These are phyloP conservation scores for Syzygium aromaticum DNA, from an alignment of 345 rosid species.

Conservation along the genomic window DNA sequence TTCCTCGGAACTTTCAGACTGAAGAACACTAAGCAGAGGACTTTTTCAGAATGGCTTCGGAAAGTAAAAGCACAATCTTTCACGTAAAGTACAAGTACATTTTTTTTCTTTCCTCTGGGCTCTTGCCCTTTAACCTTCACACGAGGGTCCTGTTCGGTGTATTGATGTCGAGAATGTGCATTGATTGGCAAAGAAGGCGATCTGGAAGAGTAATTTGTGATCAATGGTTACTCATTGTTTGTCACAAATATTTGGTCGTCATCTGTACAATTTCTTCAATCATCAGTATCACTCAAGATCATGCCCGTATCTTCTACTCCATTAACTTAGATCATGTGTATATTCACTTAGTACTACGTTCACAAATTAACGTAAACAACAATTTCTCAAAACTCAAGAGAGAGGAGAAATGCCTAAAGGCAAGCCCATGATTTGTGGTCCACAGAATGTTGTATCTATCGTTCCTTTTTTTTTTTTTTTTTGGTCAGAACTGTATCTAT, in stretches of 20 bases:
- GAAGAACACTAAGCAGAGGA: not conserved
- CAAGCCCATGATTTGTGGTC: not conserved
- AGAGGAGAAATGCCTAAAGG: not conserved
- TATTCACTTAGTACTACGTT: not conserved
- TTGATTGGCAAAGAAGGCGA: not conserved
- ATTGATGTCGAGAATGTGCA: not conserved
- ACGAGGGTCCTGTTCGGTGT: not conserved
- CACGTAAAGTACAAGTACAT: not conserved
- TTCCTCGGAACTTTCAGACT: not conserved
- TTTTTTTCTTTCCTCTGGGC: not conserved
- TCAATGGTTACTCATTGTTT: not conserved
- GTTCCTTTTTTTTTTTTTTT: too few relatives aligned
- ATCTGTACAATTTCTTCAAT: not conserved
- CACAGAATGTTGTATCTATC: not conserved
- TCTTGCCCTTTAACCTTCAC: not conserved
- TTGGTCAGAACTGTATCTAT: not conserved
- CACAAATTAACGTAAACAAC: not conserved
- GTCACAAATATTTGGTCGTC: not conserved
- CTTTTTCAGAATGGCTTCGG: not conserved
- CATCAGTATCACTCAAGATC: not conserved
- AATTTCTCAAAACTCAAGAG: not conserved
- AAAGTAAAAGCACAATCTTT: not conserved
- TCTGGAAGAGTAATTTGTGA: not conserved
- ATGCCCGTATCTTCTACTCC: not conserved
- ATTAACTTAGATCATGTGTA: not conserved